Evolutionary conservation across 2,329 filamentous ascomycete species (phyloP).

Genomic region (Fusarium agapanthi): DNA sequence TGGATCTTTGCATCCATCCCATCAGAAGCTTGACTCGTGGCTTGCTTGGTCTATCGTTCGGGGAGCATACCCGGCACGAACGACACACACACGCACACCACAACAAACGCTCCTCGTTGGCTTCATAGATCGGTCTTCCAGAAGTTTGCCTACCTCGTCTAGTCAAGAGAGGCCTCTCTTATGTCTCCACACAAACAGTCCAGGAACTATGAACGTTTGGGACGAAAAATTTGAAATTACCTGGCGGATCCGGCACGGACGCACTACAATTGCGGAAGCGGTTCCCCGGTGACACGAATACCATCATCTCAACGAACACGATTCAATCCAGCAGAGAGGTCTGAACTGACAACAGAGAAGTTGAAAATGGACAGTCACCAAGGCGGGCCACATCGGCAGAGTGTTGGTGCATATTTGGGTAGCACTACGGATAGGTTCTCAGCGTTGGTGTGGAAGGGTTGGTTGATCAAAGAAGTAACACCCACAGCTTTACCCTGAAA

Average conservation of each 20-base stretch:
- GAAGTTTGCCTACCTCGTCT: constrained; percentile 37
- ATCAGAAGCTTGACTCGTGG: constrained; percentile 34
- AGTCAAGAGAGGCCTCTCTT: constrained; percentile 31
- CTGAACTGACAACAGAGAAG: constrained; percentile 21
- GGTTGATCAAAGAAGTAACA: background rate
- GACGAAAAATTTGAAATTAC: constrained; percentile 45
- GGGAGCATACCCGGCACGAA: constrained; percentile 35
- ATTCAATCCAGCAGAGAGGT: constrained; percentile 13
- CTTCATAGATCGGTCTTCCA: constrained; percentile 40
- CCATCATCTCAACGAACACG: constrained; percentile 25
- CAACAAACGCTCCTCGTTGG: constrained; percentile 19
- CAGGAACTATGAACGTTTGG: constrained; percentile 37
- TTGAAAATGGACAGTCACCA: constrained; percentile 33
- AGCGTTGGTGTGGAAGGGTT: background rate
- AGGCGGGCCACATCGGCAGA: constrained; percentile 28
- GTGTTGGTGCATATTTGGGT: constrained; percentile 19
- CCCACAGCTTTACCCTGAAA: background rate
- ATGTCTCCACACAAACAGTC: constrained; percentile 29
- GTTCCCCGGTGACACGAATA: constrained; percentile 46
- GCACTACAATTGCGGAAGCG: constrained; percentile 41
- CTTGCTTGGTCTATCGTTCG: constrained; percentile 23
- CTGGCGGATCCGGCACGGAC: constrained; percentile 34
- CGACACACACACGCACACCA: constrained; percentile 24
- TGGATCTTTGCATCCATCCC: constrained; percentile 16
- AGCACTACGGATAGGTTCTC: background rate